Evolutionary conservation across 345 rosid species (phyloP).

Genomic region (Turritis glabra): DNA sequence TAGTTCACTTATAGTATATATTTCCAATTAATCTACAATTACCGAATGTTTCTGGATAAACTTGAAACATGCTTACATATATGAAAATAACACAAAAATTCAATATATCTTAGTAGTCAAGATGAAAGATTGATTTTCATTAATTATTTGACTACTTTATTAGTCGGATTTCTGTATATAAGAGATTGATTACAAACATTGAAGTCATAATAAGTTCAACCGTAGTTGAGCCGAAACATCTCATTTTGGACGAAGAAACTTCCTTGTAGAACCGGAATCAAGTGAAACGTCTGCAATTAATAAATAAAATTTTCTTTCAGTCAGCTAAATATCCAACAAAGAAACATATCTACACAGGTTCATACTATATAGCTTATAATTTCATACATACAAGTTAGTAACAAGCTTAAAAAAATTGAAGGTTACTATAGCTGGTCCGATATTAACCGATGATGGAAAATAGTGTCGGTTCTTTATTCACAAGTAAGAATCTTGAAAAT

Average conservation of each 20-base stretch:
- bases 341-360: neutral
- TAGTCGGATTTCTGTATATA: neutral
- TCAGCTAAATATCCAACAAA: neutral
- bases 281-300: slow-evolving; percentile 69
- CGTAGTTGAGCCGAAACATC: slow-evolving; percentile 82
- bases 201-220: slow-evolving; percentile 34
- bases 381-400: neutral
- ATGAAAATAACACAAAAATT: neutral
- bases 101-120: neutral
- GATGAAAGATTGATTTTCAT: neutral
- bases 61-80: neutral
- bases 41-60: neutral
- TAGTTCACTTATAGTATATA: neutral
- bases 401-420: neutral
- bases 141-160: neutral
- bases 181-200: neutral
- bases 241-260: slow-evolving; percentile 76
- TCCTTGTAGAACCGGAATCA: slow-evolving; percentile 57
- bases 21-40: neutral
- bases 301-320: neutral
- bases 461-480: neutral
- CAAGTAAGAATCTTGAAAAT: neutral
- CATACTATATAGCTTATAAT: neutral
- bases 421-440: neutral
- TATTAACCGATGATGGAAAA: neutral